phyloP scores from a whole-genome alignment of 176 grass and related monocot genomes.

The Panicum miliaceum region DNA sequence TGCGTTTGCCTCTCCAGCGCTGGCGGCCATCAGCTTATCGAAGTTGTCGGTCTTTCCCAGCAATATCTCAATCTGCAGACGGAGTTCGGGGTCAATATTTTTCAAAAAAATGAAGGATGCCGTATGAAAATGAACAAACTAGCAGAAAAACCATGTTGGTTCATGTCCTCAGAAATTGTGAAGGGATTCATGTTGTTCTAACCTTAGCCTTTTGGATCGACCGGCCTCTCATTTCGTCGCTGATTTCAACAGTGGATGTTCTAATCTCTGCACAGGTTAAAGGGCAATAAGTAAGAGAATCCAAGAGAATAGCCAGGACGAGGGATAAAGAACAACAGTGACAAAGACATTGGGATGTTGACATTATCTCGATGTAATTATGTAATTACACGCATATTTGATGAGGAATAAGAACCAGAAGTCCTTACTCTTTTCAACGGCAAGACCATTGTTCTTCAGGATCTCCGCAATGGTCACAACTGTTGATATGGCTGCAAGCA shows the following conservation, averaged over 20 bases:
- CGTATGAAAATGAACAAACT: conserved; percentile 6
- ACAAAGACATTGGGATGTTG: background rate
- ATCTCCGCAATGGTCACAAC: conserved; percentile 76
- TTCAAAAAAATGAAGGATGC: background rate
- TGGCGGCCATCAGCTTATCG: conserved; percentile 72
- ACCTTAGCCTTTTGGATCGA: conserved; percentile 81
- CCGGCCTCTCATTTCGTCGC: conserved; percentile 57
- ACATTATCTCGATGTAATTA: background rate
- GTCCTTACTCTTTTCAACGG: conserved; percentile 66
- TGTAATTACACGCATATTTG: background rate
- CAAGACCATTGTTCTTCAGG: conserved; percentile 81
- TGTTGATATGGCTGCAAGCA: conserved; percentile 64
- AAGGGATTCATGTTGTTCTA: background rate
- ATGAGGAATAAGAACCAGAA: background rate
- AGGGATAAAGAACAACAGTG: background rate
- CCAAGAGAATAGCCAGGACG: background rate
- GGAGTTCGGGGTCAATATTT: background rate
- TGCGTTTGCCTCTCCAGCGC: conserved; percentile 39
- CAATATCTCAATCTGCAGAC: conserved; percentile 69
- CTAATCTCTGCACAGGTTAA: conserved; percentile 56
- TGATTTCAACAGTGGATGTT: conserved; percentile 71
- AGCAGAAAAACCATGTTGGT: background rate
- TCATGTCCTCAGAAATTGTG: background rate
- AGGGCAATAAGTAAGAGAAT: background rate
- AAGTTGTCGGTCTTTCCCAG: conserved; percentile 70